phyloP scores from a whole-genome alignment of 1,139 yeast species.

The Komagataea norvegica region DNA sequence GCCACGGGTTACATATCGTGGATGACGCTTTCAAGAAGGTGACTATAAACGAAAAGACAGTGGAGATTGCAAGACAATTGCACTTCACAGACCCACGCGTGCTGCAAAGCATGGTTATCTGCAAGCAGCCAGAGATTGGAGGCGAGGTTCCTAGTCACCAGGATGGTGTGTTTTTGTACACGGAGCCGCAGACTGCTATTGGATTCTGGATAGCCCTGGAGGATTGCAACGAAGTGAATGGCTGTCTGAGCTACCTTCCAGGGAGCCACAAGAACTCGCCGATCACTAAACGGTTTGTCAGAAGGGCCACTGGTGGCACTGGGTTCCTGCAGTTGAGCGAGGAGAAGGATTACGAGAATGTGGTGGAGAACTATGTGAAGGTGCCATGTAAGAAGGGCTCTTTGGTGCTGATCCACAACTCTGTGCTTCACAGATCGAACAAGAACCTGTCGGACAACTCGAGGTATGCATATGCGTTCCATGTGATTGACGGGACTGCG shows the following conservation, averaged over 20 bases:
- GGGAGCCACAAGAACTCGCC: conserved; percentile 63
- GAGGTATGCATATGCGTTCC: conserved; percentile 76
- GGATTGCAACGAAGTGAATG: conserved; percentile 63
- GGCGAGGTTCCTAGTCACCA: conserved; percentile 78
- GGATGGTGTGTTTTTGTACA: conserved; percentile 69
- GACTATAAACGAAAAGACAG: conserved; percentile 49
- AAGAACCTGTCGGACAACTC: conserved; percentile 51
- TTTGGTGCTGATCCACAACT: conserved; percentile 62
- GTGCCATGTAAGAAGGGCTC: conserved; percentile 72
- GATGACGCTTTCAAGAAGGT: conserved; percentile 40
- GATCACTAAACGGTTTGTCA: conserved; percentile 62
- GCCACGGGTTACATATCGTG: conserved; percentile 65
- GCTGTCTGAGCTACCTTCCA: conserved; percentile 69
- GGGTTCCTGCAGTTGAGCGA: conserved; percentile 30
- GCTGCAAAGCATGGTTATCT: conserved; percentile 74
- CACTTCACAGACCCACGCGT: conserved; percentile 63
- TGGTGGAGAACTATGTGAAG: conserved; percentile 40
- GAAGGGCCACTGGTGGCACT: conserved; percentile 51
- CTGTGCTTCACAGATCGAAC: conserved; percentile 69
- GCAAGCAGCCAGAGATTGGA: conserved; percentile 72
- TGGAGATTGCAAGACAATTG: conserved; percentile 48
- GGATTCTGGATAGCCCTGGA: conserved; percentile 86
- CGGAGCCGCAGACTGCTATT: conserved; percentile 65
- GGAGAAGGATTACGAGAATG: conserved; percentile 26
- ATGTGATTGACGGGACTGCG: conserved; percentile 62